A percentile compares a stretch with the other conserved stretches of the same genome.
Evolutionary conservation across 208 protist species (phyloP).

Genomic region (Polymyxa betae): DNA sequence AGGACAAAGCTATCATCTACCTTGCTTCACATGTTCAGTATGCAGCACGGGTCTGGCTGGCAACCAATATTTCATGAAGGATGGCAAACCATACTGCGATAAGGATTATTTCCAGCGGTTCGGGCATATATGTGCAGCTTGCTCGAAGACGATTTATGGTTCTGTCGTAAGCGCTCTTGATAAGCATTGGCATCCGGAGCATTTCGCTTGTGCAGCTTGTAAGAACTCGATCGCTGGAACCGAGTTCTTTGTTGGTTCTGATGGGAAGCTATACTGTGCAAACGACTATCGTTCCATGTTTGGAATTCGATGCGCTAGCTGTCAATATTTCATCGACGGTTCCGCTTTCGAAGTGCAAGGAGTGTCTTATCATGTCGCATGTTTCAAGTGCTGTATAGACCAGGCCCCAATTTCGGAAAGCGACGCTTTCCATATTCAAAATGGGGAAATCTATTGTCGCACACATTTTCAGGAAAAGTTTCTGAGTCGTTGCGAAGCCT

Average conservation of each 20-base stretch:
- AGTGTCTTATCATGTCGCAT: neutral
- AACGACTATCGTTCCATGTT: neutral
- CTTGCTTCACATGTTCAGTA: neutral
- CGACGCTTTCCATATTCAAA: neutral
- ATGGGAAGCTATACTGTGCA: neutral
- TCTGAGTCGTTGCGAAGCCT: neutral
- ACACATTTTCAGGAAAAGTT: neutral
- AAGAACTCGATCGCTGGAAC: neutral
- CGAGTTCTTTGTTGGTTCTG: slow-evolving; percentile 3
- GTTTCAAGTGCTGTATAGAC: slow-evolving; percentile 15
- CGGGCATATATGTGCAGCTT: neutral
- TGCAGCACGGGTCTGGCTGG: neutral
- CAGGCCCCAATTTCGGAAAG: neutral
- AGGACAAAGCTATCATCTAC: neutral
- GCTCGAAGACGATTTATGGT: neutral
- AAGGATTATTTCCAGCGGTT: neutral
- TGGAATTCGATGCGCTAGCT: neutral
- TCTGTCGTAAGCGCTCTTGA: neutral
- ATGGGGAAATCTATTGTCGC: neutral
- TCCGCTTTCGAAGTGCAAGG: neutral
- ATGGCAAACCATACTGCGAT: neutral
- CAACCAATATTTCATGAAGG: slow-evolving; percentile 1
- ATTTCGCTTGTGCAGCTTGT: slow-evolving; percentile 11
- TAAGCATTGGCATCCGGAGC: slow-evolving; percentile 29
- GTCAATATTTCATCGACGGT: neutral